Evolutionary conservation across 768 basidiomycete genomes (phyloP).

Genomic region (Gloeopeniophorella convolvens): DNA sequence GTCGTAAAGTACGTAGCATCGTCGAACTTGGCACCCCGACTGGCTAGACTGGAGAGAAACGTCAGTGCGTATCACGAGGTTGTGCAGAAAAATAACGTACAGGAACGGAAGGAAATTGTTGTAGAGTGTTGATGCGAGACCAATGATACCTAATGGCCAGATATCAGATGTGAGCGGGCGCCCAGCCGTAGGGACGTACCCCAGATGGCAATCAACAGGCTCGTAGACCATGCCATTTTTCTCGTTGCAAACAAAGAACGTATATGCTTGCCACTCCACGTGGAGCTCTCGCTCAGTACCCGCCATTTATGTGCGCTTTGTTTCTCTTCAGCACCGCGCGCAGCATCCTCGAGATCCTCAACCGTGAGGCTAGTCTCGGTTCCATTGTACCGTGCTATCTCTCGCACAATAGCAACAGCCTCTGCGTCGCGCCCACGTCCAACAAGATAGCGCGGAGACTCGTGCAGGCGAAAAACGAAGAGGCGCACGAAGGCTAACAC

Average conservation of each 20-base stretch:
- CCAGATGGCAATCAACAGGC: slow-evolving; percentile 44
- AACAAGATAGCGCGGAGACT: slow-evolving; percentile 53
- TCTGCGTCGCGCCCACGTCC: slow-evolving; percentile 47
- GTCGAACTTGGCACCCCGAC: slow-evolving; percentile 31
- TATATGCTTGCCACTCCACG: slow-evolving; percentile 39
- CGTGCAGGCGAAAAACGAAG: slow-evolving; percentile 46
- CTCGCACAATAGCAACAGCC: slow-evolving; percentile 42
- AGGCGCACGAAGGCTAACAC: slow-evolving; percentile 47
- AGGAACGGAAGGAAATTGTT: slow-evolving; percentile 34
- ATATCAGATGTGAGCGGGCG: background rate
- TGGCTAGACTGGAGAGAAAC: slow-evolving; percentile 25
- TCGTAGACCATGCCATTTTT: slow-evolving; percentile 61
- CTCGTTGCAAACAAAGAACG: slow-evolving; percentile 55
- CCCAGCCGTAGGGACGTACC: slow-evolving; percentile 27
- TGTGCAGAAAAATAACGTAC: slow-evolving; percentile 17
- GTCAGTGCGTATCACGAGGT: background rate
- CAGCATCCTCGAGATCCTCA: slow-evolving; percentile 36
- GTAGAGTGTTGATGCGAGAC: slow-evolving; percentile 32
- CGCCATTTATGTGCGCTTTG: slow-evolving; percentile 14
- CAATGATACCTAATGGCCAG: slow-evolving; percentile 27
- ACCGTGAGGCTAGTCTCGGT: slow-evolving; percentile 36
- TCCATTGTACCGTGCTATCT: slow-evolving; percentile 47
- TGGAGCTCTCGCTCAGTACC: slow-evolving; percentile 37
- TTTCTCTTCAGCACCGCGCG: slow-evolving; percentile 19
- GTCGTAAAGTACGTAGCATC: slow-evolving; percentile 31